Conservation (phyloP, 2,329 filamentous ascomycete genomes). For the Ascochyta clinopodiicola region DNA sequence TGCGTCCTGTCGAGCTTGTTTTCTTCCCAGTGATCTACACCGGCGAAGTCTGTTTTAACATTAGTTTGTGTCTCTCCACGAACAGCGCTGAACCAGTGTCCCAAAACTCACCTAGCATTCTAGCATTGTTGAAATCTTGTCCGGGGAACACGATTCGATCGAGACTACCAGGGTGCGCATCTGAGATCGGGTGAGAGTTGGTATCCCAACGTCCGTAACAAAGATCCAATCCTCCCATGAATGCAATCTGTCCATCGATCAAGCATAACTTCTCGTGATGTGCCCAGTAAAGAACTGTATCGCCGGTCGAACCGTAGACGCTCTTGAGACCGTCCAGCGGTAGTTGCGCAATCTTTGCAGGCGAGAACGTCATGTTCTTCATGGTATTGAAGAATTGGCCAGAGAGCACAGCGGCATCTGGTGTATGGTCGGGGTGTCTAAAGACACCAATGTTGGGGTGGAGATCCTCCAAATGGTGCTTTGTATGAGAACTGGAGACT, state of each 20-base stretch:
- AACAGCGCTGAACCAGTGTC: no score
- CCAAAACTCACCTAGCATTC: slow-evolving; percentile 70
- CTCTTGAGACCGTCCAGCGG: slow-evolving; percentile 76
- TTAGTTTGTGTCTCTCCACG: slow-evolving; percentile 15
- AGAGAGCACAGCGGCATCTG: slow-evolving; percentile 72
- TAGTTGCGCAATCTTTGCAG: slow-evolving; percentile 66
- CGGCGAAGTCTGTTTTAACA: slow-evolving; percentile 66
- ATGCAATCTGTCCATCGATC: slow-evolving; percentile 78
- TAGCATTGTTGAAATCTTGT: slow-evolving; percentile 91
- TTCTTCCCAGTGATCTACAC: slow-evolving; percentile 78
- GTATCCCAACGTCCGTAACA: slow-evolving; percentile 89
- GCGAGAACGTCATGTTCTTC: slow-evolving; percentile 62
- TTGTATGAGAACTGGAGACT: slow-evolving; percentile 77
- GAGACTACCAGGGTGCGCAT: slow-evolving; percentile 79
- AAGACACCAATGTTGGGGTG: slow-evolving; percentile 89
- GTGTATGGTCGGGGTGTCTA: slow-evolving; percentile 86
- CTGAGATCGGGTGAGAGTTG: slow-evolving; percentile 82
- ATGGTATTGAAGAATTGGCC: slow-evolving; percentile 63
- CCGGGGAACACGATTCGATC: slow-evolving; percentile 82
- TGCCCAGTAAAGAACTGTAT: slow-evolving; percentile 87
- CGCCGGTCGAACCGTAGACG: slow-evolving; percentile 81
- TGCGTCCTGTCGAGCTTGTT: slow-evolving; percentile 85
- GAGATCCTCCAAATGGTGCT: slow-evolving; percentile 75
- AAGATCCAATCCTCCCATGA: slow-evolving; percentile 91
- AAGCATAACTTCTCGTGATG: slow-evolving; percentile 92